A percentile compares a stretch with the other conserved stretches of the same genome.
Conservation (phyloP, 2,329 filamentous ascomycete species). For the Cladorrhinum sp. region DNA sequence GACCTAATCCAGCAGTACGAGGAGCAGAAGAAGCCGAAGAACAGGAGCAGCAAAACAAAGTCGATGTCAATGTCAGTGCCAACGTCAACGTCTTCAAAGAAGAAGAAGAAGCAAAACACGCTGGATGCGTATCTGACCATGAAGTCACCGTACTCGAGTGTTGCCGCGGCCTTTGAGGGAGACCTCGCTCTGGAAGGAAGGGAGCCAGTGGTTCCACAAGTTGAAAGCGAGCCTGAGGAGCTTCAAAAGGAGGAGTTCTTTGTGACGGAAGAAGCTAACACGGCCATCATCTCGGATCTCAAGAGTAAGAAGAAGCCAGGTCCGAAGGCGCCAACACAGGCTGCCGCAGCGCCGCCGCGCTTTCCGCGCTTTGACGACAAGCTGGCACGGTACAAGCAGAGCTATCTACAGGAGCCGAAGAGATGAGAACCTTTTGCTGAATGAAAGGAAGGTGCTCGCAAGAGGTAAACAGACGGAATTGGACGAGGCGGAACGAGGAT, state of each 20-base stretch:
- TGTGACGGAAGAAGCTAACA: slow-evolving; percentile 14
- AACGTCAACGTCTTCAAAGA: too few relatives aligned
- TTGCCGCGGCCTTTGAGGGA: slow-evolving; percentile 30
- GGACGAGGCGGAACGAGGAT: too few relatives aligned
- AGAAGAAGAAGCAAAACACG: slow-evolving; percentile 16
- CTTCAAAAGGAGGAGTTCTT: slow-evolving; percentile 18
- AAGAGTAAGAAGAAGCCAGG: neutral
- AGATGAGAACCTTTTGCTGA: too few relatives aligned
- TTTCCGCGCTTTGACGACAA: too few relatives aligned
- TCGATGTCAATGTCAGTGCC: too few relatives aligned
- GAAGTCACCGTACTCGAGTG: slow-evolving; percentile 24
- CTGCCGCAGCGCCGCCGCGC: too few relatives aligned
- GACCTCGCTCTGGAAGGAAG: slow-evolving; percentile 19
- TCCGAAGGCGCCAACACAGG: too few relatives aligned
- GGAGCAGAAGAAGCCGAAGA: slow-evolving; percentile 27
- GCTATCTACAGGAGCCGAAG: too few relatives aligned
- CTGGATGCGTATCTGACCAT: slow-evolving; percentile 16
- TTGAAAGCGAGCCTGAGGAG: slow-evolving; percentile 10
- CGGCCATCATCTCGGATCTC: neutral
- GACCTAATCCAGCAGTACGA: slow-evolving; percentile 42
- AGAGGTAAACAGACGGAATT: too few relatives aligned
- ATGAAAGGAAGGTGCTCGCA: too few relatives aligned
- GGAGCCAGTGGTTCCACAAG: neutral
- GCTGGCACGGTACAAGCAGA: too few relatives aligned
- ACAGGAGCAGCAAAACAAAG: slow-evolving; percentile 6